Evolutionary conservation across 148 eudicot species (phyloP), one percentile per base, ranked within the genome.

Genomic region (Rhododendron ferrugineum): DNA sequence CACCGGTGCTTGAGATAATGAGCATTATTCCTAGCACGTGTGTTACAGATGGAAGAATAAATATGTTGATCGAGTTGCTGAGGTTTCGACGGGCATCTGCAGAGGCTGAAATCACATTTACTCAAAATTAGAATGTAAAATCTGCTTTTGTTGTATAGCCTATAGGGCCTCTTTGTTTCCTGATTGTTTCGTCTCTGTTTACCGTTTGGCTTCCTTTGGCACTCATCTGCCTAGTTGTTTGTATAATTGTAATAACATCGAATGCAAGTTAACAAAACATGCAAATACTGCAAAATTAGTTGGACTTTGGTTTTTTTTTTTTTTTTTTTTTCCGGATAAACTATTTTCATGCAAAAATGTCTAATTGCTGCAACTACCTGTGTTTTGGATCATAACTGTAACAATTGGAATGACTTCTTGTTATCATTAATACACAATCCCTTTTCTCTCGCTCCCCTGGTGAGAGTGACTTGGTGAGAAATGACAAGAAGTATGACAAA

Each of bases 51-150:
- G 91, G 90, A 81, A 90, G 88, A 86, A 42, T 94, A 86, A 90
- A 88, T 81, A 89, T 95, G 93, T 78, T 95, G 86, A 86, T 93
- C 6, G 91, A 93, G 80, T 88, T 97, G 89, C 83, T 93, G 90
- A 90, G 93, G 85, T 93, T 93, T 90, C 91, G 92, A 9, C 90
- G 99, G 68, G 98, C 98, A 79, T 97, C 99, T 89, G 86, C 98
- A 32, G 86, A 81, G 83, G 99, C 99, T 82, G 90, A 91, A 85
- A 88, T 97, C 64, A 46, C 87, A 56, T 94, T 97, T 72, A 84
- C 90, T 84, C 92, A 90, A 84, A 93, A 90, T 58, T 91, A 83
- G 88, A 52, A 30, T 86, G 54, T 77, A 72, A 77, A 44, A 0
- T 7, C 5, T 7, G 46, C 5, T 58, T 11, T 64, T 66, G n/a